These are phyloP conservation scores for Epichloe baconii DNA, from an alignment of 2,329 filamentous ascomycete species.

Conservation along the genomic window DNA sequence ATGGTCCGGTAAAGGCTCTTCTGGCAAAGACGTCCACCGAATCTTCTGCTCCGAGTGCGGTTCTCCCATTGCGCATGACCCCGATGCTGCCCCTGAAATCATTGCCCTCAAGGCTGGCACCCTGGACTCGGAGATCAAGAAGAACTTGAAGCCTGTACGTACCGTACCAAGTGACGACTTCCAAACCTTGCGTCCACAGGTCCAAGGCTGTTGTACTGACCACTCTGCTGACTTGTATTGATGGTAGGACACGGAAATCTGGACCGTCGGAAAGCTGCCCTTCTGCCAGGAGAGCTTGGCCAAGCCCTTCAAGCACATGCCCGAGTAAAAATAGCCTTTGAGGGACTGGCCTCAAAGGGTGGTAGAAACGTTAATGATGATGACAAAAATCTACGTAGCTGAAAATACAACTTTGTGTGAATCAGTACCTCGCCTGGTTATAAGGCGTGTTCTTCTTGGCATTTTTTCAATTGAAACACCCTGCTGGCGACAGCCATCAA, in stretches of 20 bases:
- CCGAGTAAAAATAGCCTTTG: slow-evolving; percentile 27
- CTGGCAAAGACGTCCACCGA: slow-evolving; percentile 51
- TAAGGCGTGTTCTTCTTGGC: no score
- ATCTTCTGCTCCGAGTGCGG: slow-evolving; percentile 59
- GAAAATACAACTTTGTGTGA: neutral
- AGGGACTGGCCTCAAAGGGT: no score
- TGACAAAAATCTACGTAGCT: neutral
- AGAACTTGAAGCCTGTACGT: slow-evolving; percentile 50
- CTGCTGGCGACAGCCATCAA: no score
- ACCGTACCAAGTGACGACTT: neutral
- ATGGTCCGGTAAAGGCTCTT: slow-evolving; percentile 45
- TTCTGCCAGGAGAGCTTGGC: slow-evolving; percentile 55
- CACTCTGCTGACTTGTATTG: neutral
- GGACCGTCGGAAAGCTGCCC: slow-evolving; percentile 54
- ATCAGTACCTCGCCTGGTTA: neutral
- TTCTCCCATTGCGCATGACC: slow-evolving; percentile 57
- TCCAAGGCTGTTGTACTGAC: no score
- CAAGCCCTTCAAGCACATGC: slow-evolving; percentile 52
- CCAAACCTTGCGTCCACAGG: neutral
- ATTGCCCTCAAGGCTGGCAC: slow-evolving; percentile 58
- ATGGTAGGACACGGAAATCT: slow-evolving; percentile 52
- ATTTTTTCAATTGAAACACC: no score
- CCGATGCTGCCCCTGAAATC: slow-evolving; percentile 55
- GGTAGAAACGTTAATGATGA: neutral
- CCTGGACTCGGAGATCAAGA: slow-evolving; percentile 50